Evolutionary conservation across 2,329 filamentous ascomycete species (phyloP), one percentile per base, ranked within the genome.

Genomic region (Calonectria multiphialidica): DNA sequence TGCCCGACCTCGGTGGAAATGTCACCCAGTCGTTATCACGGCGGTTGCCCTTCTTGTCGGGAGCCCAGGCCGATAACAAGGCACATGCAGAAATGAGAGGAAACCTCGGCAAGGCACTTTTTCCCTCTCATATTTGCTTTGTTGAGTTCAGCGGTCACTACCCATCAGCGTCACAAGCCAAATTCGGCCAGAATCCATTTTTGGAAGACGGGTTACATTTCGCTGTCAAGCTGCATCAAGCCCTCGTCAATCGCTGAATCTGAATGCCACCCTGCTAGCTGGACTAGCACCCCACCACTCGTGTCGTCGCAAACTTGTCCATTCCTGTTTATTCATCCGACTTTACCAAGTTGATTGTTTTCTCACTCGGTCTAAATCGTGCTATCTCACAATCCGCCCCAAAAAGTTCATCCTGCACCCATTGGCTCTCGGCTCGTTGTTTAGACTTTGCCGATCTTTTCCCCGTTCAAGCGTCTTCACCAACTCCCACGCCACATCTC

Each of bases 391-490:
- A n/a, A 64, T 57, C 63, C 25, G 57, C 69, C 55, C 63, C 64
- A 44, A n/a, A 37, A 65, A 30, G 25, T 44, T 59, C 35, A 30
- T 18, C 16, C 45, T 28, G 18, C 57, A 40, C 42, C 53, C 35
- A 76, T 78, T 78, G 75, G 77, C 45, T 68, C 35, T 42, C 42
- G 28, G 25, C 66, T 30, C 42, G 7, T 35, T 57, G 63, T 50
- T 71, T 59, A 68, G 63, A 45, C 68, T 72, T 78, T 75, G 71
- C 70, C 74, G 76, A 71, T 73, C 57, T 33, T 65, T 74, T 28
- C 68, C 71, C 42, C 28, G 21, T 66, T 68, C 68, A 66, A 49
- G 71, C 63, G 33, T 25, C 50, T 64, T 66, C 70, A 49, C 61
- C 28, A 74, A 9, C 47, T 47, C 59, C 49, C 40, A 47, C 68